Percentiles rank a stretch among this genome's conserved stretches.
Evolutionary conservation across 2,329 filamentous ascomycete genomes (phyloP).

Genomic region (Penicillium sp.): DNA sequence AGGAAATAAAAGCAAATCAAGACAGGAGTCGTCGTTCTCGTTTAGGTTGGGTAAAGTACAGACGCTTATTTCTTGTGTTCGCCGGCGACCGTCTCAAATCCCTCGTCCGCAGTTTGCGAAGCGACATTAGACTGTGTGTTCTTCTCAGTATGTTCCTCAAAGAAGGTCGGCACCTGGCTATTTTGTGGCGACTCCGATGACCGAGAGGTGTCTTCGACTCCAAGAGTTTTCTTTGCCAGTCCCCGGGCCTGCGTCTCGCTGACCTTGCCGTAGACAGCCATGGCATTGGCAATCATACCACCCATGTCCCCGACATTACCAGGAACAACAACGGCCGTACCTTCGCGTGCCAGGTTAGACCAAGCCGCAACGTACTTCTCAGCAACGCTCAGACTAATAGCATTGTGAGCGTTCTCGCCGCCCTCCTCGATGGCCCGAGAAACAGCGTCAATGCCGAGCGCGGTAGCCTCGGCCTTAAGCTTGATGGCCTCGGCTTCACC

Average conservation of each 20-base stretch:
- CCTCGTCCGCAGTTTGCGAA: conserved; percentile 50
- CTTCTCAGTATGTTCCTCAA: conserved; percentile 14
- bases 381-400: conserved; percentile 82
- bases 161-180: conserved; percentile 18
- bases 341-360: conserved; percentile 86
- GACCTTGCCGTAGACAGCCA: conserved; percentile 94
- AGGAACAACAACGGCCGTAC: conserved; percentile 91
- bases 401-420: conserved; percentile 72
- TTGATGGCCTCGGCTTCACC: conserved; percentile 94
- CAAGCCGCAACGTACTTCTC: conserved; percentile 99
- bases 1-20: conserved; percentile 5
- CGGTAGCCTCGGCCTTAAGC: conserved; percentile 81
- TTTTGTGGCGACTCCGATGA: conserved; percentile 22
- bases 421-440: conserved; percentile 73
- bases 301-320: conserved; percentile 96
- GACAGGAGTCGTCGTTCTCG: conserved; percentile 13
- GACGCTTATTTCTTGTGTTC: conserved; percentile 31
- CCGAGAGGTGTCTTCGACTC: conserved; percentile 21
- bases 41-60: conserved; percentile 4
- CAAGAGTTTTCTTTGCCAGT: conserved; percentile 48
- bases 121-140: conserved; percentile 38
- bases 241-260: conserved; percentile 73
- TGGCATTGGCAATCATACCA: conserved; percentile 92
- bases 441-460: conserved; percentile 82
- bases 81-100: conserved; percentile 46